These are phyloP conservation scores for Oryza australiensis DNA, from an alignment of 176 grass and related monocot species.

Conservation along the genomic window DNA sequence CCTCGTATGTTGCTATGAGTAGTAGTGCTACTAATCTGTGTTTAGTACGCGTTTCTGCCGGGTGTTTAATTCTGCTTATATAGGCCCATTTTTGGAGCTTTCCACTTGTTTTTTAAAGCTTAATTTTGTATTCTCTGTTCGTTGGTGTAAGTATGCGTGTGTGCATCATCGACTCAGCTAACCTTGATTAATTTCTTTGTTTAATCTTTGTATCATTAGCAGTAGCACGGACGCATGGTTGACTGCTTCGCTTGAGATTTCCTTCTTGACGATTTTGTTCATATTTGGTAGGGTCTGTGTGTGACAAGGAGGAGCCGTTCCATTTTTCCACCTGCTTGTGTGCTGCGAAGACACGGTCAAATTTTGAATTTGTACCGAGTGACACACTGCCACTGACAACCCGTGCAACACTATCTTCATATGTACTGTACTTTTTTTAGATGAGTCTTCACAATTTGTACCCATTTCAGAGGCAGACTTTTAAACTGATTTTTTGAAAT, in stretches of 20 bases:
- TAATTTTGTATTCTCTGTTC: slow-evolving; percentile 5
- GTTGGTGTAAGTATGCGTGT: slow-evolving; percentile 13
- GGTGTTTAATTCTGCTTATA: slow-evolving; percentile 61
- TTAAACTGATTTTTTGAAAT: background rate
- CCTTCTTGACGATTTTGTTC: slow-evolving; percentile 6
- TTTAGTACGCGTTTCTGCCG: slow-evolving; percentile 33
- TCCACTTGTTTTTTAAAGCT: background rate
- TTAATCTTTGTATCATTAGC: slow-evolving; percentile 31
- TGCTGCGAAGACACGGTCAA: slow-evolving; percentile 9
- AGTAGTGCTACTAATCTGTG: slow-evolving; percentile 3
- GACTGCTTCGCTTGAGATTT: slow-evolving; percentile 37
- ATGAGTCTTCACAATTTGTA: background rate
- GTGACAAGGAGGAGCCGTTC: background rate
- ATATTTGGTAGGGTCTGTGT: background rate
- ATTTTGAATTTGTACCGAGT: slow-evolving; percentile 14
- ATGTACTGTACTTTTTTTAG: background rate
- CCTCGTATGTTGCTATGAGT: background rate
- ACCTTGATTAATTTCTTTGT: slow-evolving; percentile 17
- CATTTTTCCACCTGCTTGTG: background rate
- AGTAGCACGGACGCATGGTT: slow-evolving; percentile 15
- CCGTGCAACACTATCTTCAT: background rate
- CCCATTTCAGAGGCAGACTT: background rate
- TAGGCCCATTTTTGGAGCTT: slow-evolving; percentile 24
- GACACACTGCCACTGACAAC: background rate
- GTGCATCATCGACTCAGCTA: slow-evolving; percentile 36